Evolutionary conservation across 2,329 filamentous ascomycete species (phyloP).

Genomic region (Epichloe hybrida): DNA sequence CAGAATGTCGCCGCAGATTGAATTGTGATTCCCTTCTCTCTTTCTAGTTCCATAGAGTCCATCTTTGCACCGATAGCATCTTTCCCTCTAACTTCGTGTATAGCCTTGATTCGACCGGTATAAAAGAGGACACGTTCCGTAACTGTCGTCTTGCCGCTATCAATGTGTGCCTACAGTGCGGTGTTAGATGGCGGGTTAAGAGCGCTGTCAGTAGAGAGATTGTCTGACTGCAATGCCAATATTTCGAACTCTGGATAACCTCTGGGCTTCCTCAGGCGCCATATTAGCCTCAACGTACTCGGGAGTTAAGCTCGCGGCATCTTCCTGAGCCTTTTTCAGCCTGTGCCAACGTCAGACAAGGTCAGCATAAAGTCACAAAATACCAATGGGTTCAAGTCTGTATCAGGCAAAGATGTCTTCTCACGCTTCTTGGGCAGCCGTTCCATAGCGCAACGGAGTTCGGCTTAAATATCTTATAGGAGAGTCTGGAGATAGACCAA

Average conservation of each 20-base stretch:
- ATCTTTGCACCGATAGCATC: conserved; percentile 97
- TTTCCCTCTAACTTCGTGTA: conserved; percentile 91
- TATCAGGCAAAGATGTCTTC: conserved; percentile 5
- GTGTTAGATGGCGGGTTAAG: conserved; percentile 8
- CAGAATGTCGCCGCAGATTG: conserved; percentile 96
- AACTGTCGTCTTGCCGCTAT: conserved; percentile 93
- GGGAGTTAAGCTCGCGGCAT: conserved; percentile 36
- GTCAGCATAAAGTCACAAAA: conserved; percentile 1
- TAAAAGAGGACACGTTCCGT: conserved; percentile 96
- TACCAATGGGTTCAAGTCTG: background rate
- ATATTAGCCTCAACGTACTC: conserved; percentile 64
- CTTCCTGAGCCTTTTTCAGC: conserved; percentile 42
- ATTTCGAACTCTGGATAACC: conserved; percentile 75
- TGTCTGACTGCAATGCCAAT: conserved; percentile 83
- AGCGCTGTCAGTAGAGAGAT: conserved; percentile 4
- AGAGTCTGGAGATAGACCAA: background rate
- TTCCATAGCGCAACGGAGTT: conserved; percentile 15
- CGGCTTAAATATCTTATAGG: conserved; percentile 18
- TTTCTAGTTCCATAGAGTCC: conserved; percentile 98
- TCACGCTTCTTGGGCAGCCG: conserved; percentile 30
- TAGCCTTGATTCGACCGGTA: conserved; percentile 89
- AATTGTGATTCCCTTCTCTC: conserved; percentile 98
- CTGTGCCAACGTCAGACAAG: conserved; percentile 10
- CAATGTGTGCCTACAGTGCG: conserved; percentile 68
- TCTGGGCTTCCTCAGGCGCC: conserved; percentile 61